Conservation (phyloP, 768 basidiomycete species). For the Trametes punicea region DNA sequence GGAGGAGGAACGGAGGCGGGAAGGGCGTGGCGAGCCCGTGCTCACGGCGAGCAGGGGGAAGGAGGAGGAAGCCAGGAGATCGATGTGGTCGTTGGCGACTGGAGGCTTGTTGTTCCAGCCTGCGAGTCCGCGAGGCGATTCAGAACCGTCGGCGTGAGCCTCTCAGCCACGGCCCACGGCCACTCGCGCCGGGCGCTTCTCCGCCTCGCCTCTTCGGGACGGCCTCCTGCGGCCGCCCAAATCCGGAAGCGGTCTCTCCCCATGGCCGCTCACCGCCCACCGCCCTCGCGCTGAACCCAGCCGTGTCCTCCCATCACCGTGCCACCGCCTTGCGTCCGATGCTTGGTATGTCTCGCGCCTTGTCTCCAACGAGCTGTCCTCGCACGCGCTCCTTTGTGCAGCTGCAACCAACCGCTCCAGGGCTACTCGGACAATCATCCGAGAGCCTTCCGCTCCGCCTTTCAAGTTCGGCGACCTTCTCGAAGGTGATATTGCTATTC, state of each 20-base stretch:
- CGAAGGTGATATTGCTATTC: neutral
- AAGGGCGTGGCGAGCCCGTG: constrained; percentile 25
- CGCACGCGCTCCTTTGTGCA: neutral
- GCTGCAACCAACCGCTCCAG: neutral
- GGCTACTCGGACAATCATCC: neutral
- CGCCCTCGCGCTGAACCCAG: neutral
- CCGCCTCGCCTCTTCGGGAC: constrained; percentile 13
- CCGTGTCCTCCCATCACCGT: neutral
- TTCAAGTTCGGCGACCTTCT: neutral
- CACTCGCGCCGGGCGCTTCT: constrained; percentile 5
- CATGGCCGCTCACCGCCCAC: neutral
- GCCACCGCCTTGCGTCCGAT: neutral
- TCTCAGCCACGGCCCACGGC: neutral
- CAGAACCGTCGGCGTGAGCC: too few species aligned
- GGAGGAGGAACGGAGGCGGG: neutral
- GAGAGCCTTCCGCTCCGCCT: neutral
- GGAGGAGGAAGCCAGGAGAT: constrained; percentile 21
- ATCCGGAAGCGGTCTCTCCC: neutral
- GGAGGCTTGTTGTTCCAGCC: constrained; percentile 11
- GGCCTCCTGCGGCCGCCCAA: constrained; percentile 6
- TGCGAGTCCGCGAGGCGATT: too few species aligned
- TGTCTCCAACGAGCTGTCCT: neutral
- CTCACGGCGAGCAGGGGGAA: constrained; percentile 25
- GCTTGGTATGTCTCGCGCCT: neutral
- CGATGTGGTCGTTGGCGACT: constrained; percentile 17